phyloP scores from a whole-genome alignment of 2,329 filamentous ascomycete genomes.

The Grosmannia huntii region DNA sequence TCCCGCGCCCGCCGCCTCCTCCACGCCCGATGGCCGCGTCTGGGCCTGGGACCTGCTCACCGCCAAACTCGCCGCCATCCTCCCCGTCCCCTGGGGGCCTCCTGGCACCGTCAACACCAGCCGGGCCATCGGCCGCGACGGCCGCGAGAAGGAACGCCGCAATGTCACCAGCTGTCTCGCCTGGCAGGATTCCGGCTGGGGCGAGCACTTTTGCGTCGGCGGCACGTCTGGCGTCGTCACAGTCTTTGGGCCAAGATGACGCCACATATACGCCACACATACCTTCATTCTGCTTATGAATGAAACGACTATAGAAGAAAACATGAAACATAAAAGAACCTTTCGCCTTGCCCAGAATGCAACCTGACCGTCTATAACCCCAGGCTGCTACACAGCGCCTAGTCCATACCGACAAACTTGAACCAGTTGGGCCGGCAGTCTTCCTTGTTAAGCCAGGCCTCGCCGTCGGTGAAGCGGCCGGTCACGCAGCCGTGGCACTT shows the following conservation, averaged over 20 bases:
- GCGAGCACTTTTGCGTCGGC: conserved; percentile 51
- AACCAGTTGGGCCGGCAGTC: conserved; percentile 97
- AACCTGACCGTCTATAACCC: background rate
- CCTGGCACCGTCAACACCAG: conserved; percentile 29
- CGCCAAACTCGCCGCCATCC: conserved; percentile 51
- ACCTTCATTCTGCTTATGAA: background rate
- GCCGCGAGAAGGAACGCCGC: conserved; percentile 43
- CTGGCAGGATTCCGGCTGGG: conserved; percentile 50
- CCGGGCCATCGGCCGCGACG: conserved; percentile 44
- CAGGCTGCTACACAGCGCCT: conserved; percentile 5
- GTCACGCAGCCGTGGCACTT: conserved; percentile 70
- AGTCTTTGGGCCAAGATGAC: conserved; percentile 34
- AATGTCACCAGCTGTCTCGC: conserved; percentile 51
- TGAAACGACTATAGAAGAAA: background rate
- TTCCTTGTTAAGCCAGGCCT: conserved; percentile 71
- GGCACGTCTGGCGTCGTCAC: conserved; percentile 55
- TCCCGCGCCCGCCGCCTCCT: conserved; percentile 9
- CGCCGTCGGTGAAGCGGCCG: conserved; percentile 81
- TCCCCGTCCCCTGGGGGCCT: conserved; percentile 44
- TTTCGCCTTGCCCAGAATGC: conserved; percentile 7
- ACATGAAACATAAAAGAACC: background rate
- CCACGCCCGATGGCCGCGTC: conserved; percentile 43
- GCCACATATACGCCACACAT: no score
- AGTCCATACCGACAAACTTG: conserved; percentile 80
- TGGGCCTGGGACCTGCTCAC: conserved; percentile 78